Base-by-base conservation (phyloP, 2,329 filamentous ascomycete species). In the Trichoderma citrinoviride region DNA sequence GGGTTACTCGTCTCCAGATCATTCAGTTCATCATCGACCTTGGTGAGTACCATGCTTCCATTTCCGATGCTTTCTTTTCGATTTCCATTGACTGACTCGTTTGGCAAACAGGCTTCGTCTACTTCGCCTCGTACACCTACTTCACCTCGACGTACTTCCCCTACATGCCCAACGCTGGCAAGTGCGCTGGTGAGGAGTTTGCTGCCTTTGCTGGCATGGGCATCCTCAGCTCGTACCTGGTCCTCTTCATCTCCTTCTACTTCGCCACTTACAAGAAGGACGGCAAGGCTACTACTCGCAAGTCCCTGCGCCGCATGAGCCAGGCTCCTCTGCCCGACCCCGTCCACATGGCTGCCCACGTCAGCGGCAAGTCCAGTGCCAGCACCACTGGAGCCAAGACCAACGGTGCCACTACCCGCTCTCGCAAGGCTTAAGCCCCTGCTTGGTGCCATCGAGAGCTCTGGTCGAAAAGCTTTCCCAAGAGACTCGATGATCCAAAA, bases 231-330 rank as follows among this genome's bases (percentile, higher is more conserved):
- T 96, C 92, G 37, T 99, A 98, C 87, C 87, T 99, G 66, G 85
- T 98, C 69, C 91, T 99, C 71, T 99, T 99, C 88, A 97, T 99
- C 81, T 94, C 90, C 58, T 99, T 99, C 89, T 99, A 98, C 86
- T 85, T 96, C 72, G 93, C 93, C 70, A 99, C 94, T 67, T 99
- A 99, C 83, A 91, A 90, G 83, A 93, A 92, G 84, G 88, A 90
- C 68, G 86, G 87, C 77, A 94, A 93, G 84, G 87, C 84, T 67
- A 93, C 89, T 72, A 91, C 91, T 73, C 93, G 91, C 79, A 95
- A 94, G 83, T 84, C 85, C 44, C 83, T 89, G 68, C 85, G 86
- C 67, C 83, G 85, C 70, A 88, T 88, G 85, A 85, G 83, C 71
- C 84, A 87, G 77, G 85, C 85, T 60, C 84, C 85, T 70, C 82